These are phyloP conservation scores for Xerocomus nothofagi DNA, from an alignment of 1,284 basidiomycete genomes.

Conservation along the genomic window DNA sequence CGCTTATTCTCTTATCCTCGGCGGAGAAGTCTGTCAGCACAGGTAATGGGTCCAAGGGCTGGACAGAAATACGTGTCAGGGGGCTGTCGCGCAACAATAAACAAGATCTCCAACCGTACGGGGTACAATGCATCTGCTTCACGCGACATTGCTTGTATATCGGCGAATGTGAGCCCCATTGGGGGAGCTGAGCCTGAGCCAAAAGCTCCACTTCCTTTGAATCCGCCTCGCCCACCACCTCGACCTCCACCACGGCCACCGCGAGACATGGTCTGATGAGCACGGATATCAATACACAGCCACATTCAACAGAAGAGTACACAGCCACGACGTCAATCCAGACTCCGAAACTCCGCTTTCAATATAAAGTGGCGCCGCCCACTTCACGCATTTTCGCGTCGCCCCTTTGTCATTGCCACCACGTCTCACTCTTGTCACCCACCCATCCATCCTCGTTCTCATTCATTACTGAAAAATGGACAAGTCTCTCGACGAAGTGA, in stretches of 20 bases:
- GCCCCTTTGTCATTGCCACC: constrained; percentile 33
- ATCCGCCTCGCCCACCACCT: constrained; percentile 55
- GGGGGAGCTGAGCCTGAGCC: constrained; percentile 56
- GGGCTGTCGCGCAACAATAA: constrained; percentile 5
- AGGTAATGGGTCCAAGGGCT: constrained; percentile 62
- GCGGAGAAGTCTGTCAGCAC: constrained; percentile 61
- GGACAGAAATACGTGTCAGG: constrained; percentile 29
- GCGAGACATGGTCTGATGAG: constrained; percentile 53
- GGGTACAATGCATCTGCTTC: constrained; percentile 77
- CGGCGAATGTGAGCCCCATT: constrained; percentile 77
- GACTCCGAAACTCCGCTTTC: constrained; percentile 30
- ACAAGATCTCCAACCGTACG: constrained; percentile 46
- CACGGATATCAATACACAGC: constrained; percentile 15
- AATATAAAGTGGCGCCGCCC: constrained; percentile 22
- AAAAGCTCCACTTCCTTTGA: constrained; percentile 54
- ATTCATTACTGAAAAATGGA: constrained; percentile 54
- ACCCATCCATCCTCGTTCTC: background rate
- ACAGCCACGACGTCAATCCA: constrained; percentile 9
- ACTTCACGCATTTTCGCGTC: constrained; percentile 15
- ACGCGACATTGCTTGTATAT: constrained; percentile 70
- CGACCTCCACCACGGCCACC: constrained; percentile 52
- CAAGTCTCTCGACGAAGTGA: constrained; percentile 87
- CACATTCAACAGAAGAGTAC: constrained; percentile 7
- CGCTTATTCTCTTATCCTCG: constrained; percentile 62
- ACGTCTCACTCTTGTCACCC: background rate